Percentiles rank a stretch among this genome's conserved stretches.
phyloP scores from a whole-genome alignment of 2,329 filamentous ascomycete genomes.

The Claviceps sorghi region DNA sequence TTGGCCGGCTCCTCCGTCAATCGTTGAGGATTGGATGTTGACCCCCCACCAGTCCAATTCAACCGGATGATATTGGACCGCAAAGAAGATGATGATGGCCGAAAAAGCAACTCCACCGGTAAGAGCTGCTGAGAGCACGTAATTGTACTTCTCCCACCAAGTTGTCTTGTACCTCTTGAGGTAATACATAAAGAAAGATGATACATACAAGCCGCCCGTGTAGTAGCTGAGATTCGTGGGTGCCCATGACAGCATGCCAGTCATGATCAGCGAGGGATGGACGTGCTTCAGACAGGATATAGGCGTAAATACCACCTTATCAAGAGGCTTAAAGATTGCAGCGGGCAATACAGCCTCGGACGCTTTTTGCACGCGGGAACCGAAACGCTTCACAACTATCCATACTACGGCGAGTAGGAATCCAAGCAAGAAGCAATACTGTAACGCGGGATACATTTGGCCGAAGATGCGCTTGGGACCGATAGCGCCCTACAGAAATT shows the following conservation, averaged over 20 bases:
- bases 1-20: constrained; percentile 3
- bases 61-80: constrained; percentile 24
- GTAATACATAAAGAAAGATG: constrained; percentile 29
- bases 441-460: constrained; percentile 26
- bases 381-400: constrained; percentile 54
- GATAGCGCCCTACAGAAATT: constrained; percentile 10
- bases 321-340: constrained; percentile 5
- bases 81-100: constrained; percentile 33
- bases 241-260: constrained; percentile 30
- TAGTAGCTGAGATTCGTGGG: constrained; percentile 29
- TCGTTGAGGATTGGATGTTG: not conserved
- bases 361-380: constrained; percentile 4
- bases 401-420: constrained; percentile 22
- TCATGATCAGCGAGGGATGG: constrained; percentile 26
- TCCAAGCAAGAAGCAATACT: constrained; percentile 29
- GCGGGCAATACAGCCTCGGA: constrained; percentile 2
- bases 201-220: constrained; percentile 25
- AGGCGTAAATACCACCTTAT: constrained; percentile 8
- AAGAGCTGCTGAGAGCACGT: constrained; percentile 32
- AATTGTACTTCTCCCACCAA: constrained; percentile 35
- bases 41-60: constrained; percentile 30
- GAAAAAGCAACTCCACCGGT: constrained; percentile 30
- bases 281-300: constrained; percentile 21
- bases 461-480: constrained; percentile 22
- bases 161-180: constrained; percentile 22